These are phyloP conservation scores for Kappamyces sp. DNA, from an alignment of 192 early-diverging fungal species.

Conservation along the genomic window DNA sequence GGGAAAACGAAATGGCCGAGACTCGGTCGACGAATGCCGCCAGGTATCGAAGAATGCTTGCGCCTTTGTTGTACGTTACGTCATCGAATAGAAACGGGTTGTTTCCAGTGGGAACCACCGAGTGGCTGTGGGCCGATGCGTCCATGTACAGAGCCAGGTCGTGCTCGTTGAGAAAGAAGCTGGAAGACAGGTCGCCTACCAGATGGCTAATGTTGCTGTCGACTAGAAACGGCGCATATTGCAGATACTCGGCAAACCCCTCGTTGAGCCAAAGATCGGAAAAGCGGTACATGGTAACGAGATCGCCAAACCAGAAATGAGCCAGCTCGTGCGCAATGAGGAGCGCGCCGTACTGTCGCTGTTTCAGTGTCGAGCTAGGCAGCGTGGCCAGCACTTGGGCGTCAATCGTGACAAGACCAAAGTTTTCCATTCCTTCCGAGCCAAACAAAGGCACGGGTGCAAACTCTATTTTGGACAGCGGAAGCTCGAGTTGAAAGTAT, in stretches of 20 bases:
- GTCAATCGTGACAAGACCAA: conserved; percentile 29
- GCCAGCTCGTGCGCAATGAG: conserved; percentile 34
- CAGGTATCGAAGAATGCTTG: conserved; percentile 59
- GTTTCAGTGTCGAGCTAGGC: neutral
- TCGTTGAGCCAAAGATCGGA: conserved; percentile 56
- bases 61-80: conserved; percentile 80
- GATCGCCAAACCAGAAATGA: conserved; percentile 64
- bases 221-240: conserved; percentile 3
- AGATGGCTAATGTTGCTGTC: conserved; percentile 7
- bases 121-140: conserved; percentile 26
- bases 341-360: conserved; percentile 21
- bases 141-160: conserved; percentile 27
- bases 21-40: conserved; percentile 16
- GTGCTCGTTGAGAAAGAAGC: conserved; percentile 27
- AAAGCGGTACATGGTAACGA: conserved; percentile 94
- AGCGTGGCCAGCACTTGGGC: conserved; percentile 28
- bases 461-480: conserved; percentile 41
- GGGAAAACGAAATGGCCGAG: too few relatives aligned
- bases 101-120: conserved; percentile 17
- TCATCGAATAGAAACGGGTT: conserved; percentile 63
- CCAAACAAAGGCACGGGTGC: conserved; percentile 57
- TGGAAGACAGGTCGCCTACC: conserved; percentile 11
- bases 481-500: conserved; percentile 17
- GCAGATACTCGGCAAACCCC: conserved; percentile 34
- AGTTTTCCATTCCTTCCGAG: conserved; percentile 60